phyloP scores from a whole-genome alignment of 495 filamentous ascomycete species.

The Chlorociboria aeruginascens region DNA sequence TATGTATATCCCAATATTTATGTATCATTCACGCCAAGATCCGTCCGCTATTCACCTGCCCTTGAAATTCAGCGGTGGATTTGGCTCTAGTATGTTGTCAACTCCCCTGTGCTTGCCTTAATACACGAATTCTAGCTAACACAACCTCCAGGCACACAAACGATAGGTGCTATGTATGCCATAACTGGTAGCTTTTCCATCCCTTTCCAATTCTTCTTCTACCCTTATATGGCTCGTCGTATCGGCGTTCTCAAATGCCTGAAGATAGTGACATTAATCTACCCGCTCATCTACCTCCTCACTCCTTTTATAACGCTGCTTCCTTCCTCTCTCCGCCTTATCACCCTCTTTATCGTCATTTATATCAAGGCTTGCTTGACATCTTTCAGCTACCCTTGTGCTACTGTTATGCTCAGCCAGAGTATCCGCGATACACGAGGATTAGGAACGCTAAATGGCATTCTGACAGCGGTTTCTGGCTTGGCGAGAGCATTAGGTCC shows the following conservation, averaged over 20 bases:
- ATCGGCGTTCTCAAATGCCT: neutral
- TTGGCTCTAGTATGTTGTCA: neutral
- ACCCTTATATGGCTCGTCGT: neutral
- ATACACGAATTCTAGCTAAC: neutral
- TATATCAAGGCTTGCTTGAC: neutral
- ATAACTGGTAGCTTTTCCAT: neutral
- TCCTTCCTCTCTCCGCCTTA: neutral
- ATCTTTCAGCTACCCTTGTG: neutral
- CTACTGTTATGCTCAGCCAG: neutral
- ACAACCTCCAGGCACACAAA: neutral
- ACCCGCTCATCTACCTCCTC: neutral
- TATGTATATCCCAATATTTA: neutral
- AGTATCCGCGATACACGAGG: neutral
- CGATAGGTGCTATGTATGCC: neutral
- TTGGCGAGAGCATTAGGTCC: neutral
- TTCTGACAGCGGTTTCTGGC: neutral
- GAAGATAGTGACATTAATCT: neutral
- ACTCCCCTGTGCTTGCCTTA: neutral
- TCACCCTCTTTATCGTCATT: neutral
- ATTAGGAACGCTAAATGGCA: neutral
- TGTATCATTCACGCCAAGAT: neutral
- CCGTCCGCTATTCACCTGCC: neutral
- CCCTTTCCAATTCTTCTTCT: neutral
- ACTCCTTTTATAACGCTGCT: neutral
- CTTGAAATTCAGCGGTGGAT: neutral